These are phyloP conservation scores for Dictyostelium purpureum DNA, from an alignment of 78 protist species.

Conservation along the genomic window DNA sequence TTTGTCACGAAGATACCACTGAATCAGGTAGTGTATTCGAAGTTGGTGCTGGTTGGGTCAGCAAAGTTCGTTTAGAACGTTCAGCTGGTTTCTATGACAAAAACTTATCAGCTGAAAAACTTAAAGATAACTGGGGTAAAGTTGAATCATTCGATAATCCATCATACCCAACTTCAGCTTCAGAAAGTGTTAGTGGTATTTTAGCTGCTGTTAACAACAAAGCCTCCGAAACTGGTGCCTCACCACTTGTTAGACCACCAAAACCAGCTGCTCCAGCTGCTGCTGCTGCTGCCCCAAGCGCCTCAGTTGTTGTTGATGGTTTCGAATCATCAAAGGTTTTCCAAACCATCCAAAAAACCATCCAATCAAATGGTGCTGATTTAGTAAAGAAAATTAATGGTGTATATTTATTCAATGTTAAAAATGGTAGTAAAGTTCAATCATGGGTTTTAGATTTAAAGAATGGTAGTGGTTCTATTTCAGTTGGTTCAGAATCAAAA, in stretches of 20 bases:
- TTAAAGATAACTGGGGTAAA: slow-evolving; percentile 44
- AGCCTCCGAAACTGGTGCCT: not conserved
- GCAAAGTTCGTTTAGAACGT: slow-evolving; percentile 82
- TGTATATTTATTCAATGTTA: slow-evolving; percentile 51
- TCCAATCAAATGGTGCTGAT: slow-evolving; percentile 45
- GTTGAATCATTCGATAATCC: slow-evolving; percentile 46
- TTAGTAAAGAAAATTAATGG: slow-evolving; percentile 81
- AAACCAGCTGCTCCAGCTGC: slow-evolving; percentile 6
- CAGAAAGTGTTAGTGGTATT: slow-evolving; percentile 59
- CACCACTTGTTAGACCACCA: slow-evolving; percentile 19
- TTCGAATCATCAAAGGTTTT: slow-evolving; percentile 37
- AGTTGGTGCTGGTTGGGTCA: slow-evolving; percentile 89
- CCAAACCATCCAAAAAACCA: slow-evolving; percentile 28
- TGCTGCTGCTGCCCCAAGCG: slow-evolving; percentile 28
- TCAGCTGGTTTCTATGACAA: slow-evolving; percentile 66
- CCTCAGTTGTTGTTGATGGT: slow-evolving; percentile 47
- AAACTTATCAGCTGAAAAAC: slow-evolving; percentile 43
- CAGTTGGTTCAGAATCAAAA: slow-evolving; percentile 25
- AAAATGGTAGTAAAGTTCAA: slow-evolving; percentile 43
- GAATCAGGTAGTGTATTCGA: slow-evolving; percentile 84
- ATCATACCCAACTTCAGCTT: slow-evolving; percentile 68
- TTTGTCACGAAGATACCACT: slow-evolving; percentile 83
- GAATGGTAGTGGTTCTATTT: slow-evolving; percentile 61
- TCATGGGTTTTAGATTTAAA: slow-evolving; percentile 69
- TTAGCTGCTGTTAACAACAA: slow-evolving; percentile 25